Percentiles rank a stretch among this genome's conserved stretches.
Conservation (phyloP, 2,329 filamentous ascomycete species). For the Clarireedia homoeocarpa region DNA sequence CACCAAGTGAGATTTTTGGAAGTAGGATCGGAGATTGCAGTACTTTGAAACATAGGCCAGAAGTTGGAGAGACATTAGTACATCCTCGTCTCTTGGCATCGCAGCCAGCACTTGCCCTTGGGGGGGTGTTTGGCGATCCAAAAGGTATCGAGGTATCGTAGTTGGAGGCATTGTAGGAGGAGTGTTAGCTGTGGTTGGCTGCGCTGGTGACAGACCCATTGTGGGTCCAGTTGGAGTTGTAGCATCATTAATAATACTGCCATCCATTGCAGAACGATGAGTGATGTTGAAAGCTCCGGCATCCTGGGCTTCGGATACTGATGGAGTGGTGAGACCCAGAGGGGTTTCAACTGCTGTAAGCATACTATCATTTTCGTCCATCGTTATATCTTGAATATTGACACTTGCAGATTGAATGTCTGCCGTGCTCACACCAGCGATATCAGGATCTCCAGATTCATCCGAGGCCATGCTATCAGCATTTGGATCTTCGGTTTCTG, state of each 20-base stretch:
- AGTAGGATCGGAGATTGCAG: conserved; percentile 90
- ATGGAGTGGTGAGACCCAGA: conserved; percentile 68
- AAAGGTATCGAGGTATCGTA: conserved; percentile 70
- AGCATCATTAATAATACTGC: conserved; percentile 69
- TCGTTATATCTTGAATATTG: conserved; percentile 72
- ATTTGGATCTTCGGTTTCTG: conserved; percentile 78
- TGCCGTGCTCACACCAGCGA: conserved; percentile 62
- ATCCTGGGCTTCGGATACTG: conserved; percentile 75
- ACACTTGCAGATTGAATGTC: conserved; percentile 75
- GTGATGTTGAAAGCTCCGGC: conserved; percentile 91
- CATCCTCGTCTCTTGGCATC: conserved; percentile 95
- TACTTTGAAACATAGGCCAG: conserved; percentile 98
- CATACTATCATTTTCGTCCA: conserved; percentile 72
- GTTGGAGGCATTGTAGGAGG: conserved; percentile 68
- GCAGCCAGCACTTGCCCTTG: conserved; percentile 72
- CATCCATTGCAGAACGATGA: conserved; percentile 75
- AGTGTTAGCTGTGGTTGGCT: conserved; percentile 53
- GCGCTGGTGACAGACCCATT: conserved; percentile 63
- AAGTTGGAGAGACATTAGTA: conserved; percentile 94
- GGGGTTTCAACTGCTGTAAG: conserved; percentile 62
- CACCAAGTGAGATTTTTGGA: conserved; percentile 89
- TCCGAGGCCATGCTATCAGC: conserved; percentile 78
- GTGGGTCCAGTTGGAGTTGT: conserved; percentile 58
- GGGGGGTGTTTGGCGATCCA: conserved; percentile 60
- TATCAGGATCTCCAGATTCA: conserved; percentile 66